phyloP scores from a whole-genome alignment of 2,329 filamentous ascomycete species.

The Cladophialophora bantiana region DNA sequence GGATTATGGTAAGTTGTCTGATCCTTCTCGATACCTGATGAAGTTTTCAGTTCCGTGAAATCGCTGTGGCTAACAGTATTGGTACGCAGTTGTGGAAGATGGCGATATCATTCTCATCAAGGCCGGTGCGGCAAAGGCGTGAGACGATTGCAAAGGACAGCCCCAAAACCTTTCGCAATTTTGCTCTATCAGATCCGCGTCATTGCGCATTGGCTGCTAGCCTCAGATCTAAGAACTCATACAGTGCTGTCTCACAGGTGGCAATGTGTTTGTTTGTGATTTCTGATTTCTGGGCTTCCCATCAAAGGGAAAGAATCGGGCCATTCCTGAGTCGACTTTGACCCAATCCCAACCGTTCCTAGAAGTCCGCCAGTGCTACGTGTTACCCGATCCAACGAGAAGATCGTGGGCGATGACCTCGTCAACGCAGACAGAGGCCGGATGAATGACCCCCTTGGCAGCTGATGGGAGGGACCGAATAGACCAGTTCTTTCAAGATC shows the following conservation, averaged over 20 bases:
- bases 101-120: constrained; percentile 82
- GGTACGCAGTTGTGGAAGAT: constrained; percentile 52
- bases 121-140: constrained; percentile 59
- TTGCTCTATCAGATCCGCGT: background rate
- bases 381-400: background rate
- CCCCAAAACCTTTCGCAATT: background rate
- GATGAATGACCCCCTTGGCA: too few species aligned
- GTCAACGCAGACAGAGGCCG: too few species aligned
- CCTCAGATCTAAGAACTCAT: background rate
- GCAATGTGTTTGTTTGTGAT: background rate
- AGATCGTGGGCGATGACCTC: background rate
- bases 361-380: background rate
- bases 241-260: background rate
- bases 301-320: background rate
- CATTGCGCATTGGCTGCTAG: background rate
- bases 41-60: background rate
- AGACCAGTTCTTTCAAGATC: too few species aligned
- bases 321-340: background rate
- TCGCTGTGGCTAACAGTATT: background rate
- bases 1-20: constrained; percentile 75
- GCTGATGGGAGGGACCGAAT: too few species aligned
- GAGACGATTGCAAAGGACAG: background rate
- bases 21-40: constrained; percentile 41
- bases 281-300: background rate
- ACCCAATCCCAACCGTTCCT: background rate